phyloP scores from a whole-genome alignment of 371 early-diverging fungal genomes.

The Apophysomyces elegans region DNA sequence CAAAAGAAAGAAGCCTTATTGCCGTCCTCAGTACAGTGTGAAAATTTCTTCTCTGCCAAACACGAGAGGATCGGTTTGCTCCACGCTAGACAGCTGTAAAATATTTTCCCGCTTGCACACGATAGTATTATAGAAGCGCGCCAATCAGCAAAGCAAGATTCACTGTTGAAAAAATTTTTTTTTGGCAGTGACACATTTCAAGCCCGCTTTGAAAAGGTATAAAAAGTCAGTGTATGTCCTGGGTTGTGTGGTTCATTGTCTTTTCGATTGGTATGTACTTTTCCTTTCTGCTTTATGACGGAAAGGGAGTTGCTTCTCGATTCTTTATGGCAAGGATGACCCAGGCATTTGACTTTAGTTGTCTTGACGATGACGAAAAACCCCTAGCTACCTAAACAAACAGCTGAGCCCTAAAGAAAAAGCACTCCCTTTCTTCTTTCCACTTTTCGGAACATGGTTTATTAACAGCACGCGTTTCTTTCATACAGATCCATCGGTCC shows the following conservation, averaged over 20 bases:
- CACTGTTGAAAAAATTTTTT: conserved; percentile 4
- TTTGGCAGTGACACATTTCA: background rate
- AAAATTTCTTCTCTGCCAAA: too few relatives aligned
- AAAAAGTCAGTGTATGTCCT: background rate
- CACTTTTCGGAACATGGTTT: background rate
- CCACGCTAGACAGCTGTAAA: too few relatives aligned
- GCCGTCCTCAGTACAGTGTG: too few relatives aligned
- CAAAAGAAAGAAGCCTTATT: too few relatives aligned
- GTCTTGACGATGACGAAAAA: conserved; percentile 49
- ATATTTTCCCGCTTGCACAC: too few relatives aligned
- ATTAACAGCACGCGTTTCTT: background rate
- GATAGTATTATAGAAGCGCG: too few relatives aligned
- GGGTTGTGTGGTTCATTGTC: background rate
- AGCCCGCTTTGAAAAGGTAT: background rate
- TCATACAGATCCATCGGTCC: background rate
- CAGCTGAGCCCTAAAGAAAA: conserved; percentile 30
- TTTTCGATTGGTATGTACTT: conserved; percentile 8
- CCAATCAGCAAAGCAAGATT: too few relatives aligned
- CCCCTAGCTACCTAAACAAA: conserved; percentile 45
- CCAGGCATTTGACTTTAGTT: conserved; percentile 58
- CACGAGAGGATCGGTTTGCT: too few relatives aligned
- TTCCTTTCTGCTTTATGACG: background rate
- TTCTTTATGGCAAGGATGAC: conserved; percentile 35
- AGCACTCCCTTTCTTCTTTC: conserved; percentile 10
- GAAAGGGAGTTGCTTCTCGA: background rate